Evolutionary conservation across 805 yeast species (phyloP).

Genomic region (Ascoidea rubescens): DNA sequence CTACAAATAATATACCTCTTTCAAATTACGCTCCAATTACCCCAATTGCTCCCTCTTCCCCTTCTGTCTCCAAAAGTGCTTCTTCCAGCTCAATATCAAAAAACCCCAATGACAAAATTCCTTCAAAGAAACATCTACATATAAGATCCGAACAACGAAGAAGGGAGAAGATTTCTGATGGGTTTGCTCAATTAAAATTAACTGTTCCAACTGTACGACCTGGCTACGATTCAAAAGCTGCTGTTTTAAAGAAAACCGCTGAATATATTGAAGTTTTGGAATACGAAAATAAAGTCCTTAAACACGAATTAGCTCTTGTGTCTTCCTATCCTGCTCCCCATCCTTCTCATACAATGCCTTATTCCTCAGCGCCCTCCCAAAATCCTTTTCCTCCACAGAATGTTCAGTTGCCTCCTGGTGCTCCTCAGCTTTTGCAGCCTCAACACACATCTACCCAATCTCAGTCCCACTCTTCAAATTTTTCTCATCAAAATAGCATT

Average conservation of each 20-base stretch:
- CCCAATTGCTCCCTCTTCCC: too few relatives aligned
- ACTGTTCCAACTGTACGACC: conserved; percentile 27
- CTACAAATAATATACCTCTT: too few relatives aligned
- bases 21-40: too few relatives aligned
- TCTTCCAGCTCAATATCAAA: too few relatives aligned
- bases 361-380: not conserved
- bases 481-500: not conserved
- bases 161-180: conserved; percentile 31
- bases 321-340: not conserved
- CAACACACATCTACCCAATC: not conserved
- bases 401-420: not conserved
- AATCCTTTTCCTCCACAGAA: not conserved
- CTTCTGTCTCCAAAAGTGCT: too few relatives aligned
- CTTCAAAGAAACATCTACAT: conserved; percentile 22
- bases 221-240: conserved; percentile 31
- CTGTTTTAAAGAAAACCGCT: conserved; percentile 25
- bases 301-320: conserved; percentile 8
- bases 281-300: conserved; percentile 14
- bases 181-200: conserved; percentile 24
- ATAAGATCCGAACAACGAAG: conserved; percentile 32
- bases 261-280: conserved; percentile 27
- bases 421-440: not conserved
- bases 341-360: not conserved
- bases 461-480: not conserved
- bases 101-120: not conserved